Evolutionary conservation across 352 stramenopile species (phyloP).

Genomic region (Thalassiosira mediterranea): DNA sequence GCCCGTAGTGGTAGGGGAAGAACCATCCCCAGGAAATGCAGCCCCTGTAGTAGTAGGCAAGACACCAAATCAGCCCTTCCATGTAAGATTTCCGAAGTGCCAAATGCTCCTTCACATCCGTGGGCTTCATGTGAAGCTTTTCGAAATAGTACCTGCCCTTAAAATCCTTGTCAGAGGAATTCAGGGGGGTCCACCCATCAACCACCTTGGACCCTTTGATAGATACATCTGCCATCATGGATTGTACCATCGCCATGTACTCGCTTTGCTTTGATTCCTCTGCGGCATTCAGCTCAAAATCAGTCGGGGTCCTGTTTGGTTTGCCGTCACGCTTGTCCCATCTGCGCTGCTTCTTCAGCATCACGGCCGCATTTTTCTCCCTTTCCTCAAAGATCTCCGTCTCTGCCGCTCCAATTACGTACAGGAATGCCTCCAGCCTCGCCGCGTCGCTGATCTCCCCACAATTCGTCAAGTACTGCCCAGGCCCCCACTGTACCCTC

Average conservation of each 20-base stretch:
- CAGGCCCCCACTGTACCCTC: conserved; percentile 86
- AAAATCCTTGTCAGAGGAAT: conserved; percentile 76
- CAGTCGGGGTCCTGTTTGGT: conserved; percentile 61
- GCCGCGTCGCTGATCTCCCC: conserved; percentile 90
- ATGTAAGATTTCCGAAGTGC: conserved; percentile 95
- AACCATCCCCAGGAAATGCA: conserved; percentile 99
- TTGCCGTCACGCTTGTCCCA: conserved; percentile 82
- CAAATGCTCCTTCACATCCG: conserved; percentile 84
- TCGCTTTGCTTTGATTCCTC: conserved; percentile 76
- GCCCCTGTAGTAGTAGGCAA: conserved; percentile 99
- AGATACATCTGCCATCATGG: conserved; percentile 60
- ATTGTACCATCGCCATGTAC: conserved; percentile 74
- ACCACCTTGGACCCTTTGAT: conserved; percentile 63
- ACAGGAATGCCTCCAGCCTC: conserved; percentile 91
- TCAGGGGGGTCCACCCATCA: conserved; percentile 66
- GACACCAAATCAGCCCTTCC: conserved; percentile 98
- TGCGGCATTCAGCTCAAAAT: conserved; percentile 68
- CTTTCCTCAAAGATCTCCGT: conserved; percentile 90
- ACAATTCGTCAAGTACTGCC: conserved; percentile 94
- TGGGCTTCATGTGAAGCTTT: conserved; percentile 87
- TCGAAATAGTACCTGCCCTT: conserved; percentile 90
- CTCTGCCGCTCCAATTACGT: conserved; percentile 92
- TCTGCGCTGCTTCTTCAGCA: conserved; percentile 78
- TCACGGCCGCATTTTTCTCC: conserved; percentile 74
- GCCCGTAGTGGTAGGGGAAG: conserved; percentile 99